phyloP scores from a whole-genome alignment of 345 rosid genomes.

The Moricandia arvensis region DNA sequence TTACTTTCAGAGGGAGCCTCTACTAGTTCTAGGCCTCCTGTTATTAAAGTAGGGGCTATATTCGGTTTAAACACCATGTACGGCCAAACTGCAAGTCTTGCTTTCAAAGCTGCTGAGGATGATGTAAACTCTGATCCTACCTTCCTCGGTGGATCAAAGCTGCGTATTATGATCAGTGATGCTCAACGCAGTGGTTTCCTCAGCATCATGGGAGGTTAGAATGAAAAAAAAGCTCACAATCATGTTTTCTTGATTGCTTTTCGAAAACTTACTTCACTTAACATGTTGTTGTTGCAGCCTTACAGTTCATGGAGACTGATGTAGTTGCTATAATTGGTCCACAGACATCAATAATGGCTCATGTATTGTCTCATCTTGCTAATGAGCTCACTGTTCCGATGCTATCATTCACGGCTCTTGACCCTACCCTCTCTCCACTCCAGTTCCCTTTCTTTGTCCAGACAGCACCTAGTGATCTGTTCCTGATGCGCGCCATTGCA shows the following conservation, averaged over 20 bases:
- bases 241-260: conserved; percentile 1
- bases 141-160: conserved; percentile 60
- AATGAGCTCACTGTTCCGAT: conserved; percentile 82
- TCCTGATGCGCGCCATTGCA: conserved; percentile 81
- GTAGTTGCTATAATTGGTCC: conserved; percentile 90
- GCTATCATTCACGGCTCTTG: conserved; percentile 82
- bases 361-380: conserved; percentile 72
- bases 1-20: conserved; percentile 44
- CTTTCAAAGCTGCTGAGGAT: conserved; percentile 65
- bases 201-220: conserved; percentile 67
- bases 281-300: conserved; percentile 42
- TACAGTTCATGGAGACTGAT: conserved; percentile 83
- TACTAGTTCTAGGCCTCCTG: conserved; percentile 40
- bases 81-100: conserved; percentile 57
- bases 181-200: conserved; percentile 69
- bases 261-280: not conserved
- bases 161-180: conserved; percentile 52
- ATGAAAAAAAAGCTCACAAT: not conserved
- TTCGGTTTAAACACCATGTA: conserved; percentile 47
- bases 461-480: conserved; percentile 84
- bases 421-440: conserved; percentile 72
- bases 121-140: conserved; percentile 72
- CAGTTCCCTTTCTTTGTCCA: conserved; percentile 92
- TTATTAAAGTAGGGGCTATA: conserved; percentile 66
- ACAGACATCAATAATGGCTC: conserved; percentile 77